phyloP scores from a whole-genome alignment of 73 alveolate species.

The Symbiodinium pilosum region DNA sequence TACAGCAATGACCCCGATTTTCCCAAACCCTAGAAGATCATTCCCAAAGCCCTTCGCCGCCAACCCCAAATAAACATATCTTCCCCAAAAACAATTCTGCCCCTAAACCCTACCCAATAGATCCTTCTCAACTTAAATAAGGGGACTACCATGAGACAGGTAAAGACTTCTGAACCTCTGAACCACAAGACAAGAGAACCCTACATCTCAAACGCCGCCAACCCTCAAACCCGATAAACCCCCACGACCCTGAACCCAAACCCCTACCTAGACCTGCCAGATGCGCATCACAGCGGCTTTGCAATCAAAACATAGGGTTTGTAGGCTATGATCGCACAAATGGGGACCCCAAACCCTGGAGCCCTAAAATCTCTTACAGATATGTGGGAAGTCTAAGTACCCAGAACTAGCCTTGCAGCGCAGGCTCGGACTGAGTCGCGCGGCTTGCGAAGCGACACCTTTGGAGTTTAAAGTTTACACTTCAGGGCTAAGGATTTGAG shows the following conservation, averaged over 20 bases:
- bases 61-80: no score
- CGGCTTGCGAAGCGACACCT: constrained; percentile 81
- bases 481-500: background rate
- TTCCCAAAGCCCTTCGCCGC: no score
- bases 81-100: no score
- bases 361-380: no score
- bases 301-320: background rate
- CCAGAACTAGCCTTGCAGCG: constrained; percentile 9
- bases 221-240: background rate
- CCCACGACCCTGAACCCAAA: background rate
- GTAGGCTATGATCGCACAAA: no score
- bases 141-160: no score
- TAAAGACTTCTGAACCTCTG: no score
- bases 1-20: no score
- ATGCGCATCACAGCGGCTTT: background rate
- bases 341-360: no score
- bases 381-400: background rate
- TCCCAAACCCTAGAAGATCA: no score
- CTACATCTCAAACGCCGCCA: background rate
- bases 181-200: background rate
- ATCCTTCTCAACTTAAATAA: no score
- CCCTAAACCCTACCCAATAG: no score
- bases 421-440: constrained; percentile 56
- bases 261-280: background rate
- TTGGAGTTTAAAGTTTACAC: background rate